Percentiles rank a stretch among this genome's conserved stretches.
Conservation (phyloP, 148 eudicot genomes). For the Selenicereus undatus region DNA sequence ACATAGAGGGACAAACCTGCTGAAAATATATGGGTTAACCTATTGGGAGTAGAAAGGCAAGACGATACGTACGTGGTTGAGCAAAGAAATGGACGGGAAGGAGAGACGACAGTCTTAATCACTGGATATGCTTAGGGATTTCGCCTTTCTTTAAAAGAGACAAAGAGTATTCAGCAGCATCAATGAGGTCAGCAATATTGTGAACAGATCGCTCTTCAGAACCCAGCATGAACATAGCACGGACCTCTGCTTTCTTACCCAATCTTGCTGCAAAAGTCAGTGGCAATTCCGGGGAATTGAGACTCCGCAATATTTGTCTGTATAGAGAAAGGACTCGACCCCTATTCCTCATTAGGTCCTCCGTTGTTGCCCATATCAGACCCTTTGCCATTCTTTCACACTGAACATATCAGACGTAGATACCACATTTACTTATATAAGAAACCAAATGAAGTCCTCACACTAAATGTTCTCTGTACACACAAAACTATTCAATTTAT, state of each 20-base stretch:
- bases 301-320: constrained; percentile 54
- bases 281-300: constrained; percentile 63
- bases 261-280: constrained; percentile 57
- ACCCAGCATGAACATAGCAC: constrained; percentile 62
- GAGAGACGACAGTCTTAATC: constrained; percentile 1
- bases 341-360: constrained; percentile 57
- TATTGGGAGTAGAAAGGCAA: neutral
- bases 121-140: constrained; percentile 61
- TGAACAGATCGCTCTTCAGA: constrained; percentile 65
- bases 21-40: neutral
- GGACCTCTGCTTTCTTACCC: constrained; percentile 69
- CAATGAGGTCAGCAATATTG: constrained; percentile 65
- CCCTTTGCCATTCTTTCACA: constrained; percentile 53
- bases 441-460: neutral
- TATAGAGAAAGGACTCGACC: constrained; percentile 57
- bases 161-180: constrained; percentile 65
- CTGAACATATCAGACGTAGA: constrained; percentile 4
- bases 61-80: neutral
- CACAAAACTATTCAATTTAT: neutral
- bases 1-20: neutral
- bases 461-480: neutral
- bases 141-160: constrained; percentile 63
- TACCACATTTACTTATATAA: constrained; percentile 1
- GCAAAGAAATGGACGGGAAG: neutral
- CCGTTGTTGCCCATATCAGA: constrained; percentile 69